These are phyloP conservation scores for Sphagnum fallax DNA, from an alignment of 228 moss, liverwort and hornwort genomes.

Conservation along the genomic window DNA sequence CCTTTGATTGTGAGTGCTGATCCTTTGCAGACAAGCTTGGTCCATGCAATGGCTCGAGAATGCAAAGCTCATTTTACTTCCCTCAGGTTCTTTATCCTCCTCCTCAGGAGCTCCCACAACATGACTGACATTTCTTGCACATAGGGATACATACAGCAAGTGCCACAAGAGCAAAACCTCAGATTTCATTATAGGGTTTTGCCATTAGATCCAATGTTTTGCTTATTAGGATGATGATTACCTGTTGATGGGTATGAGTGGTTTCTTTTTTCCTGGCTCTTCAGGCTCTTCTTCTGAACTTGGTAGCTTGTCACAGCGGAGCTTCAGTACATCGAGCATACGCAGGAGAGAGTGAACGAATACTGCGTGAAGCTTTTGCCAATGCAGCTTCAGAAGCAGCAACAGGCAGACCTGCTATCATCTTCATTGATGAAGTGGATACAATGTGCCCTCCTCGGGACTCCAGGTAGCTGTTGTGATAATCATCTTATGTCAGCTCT, in stretches of 20 bases:
- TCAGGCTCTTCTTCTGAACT: background rate
- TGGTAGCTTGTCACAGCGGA: constrained; percentile 31
- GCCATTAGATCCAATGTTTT: too few species aligned
- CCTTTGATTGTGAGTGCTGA: background rate
- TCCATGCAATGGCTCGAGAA: constrained; percentile 73
- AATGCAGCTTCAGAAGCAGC: constrained; percentile 63
- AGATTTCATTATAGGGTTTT: too few species aligned
- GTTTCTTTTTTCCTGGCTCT: background rate
- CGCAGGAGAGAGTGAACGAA: constrained; percentile 87
- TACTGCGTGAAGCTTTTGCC: constrained; percentile 66
- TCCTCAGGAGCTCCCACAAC: background rate
- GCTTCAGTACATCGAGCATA: constrained; percentile 75
- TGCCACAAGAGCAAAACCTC: too few species aligned
- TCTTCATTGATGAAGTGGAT: constrained; percentile 92
- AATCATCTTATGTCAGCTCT: background rate
- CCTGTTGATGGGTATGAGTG: background rate
- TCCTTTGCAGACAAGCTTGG: constrained; percentile 73
- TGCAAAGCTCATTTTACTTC: constrained; percentile 76
- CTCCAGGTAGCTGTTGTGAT: constrained; percentile 41
- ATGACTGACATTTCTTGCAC: background rate
- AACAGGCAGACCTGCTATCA: constrained; percentile 71
- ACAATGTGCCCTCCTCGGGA: constrained; percentile 91
- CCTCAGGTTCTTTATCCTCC: constrained; percentile 42
- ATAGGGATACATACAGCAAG: too few species aligned
- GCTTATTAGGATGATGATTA: background rate